Conservation (phyloP, 768 basidiomycete species). For the Auriscalpium orientale region DNA sequence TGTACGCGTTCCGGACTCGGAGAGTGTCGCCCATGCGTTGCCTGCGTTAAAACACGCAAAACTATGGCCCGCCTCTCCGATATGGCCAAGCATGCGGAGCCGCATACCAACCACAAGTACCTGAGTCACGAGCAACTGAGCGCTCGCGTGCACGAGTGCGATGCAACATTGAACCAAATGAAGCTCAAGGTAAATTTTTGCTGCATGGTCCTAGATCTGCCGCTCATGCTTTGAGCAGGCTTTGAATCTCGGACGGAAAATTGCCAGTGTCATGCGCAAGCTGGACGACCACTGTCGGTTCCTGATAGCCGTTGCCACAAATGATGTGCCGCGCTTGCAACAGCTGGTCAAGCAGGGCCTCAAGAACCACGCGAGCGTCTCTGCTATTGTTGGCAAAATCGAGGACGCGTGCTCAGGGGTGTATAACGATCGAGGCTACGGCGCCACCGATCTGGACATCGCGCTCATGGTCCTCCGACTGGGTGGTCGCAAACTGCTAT, state of each 20-base stretch:
- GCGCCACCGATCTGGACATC: not conserved
- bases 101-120: not conserved
- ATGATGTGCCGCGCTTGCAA: not conserved
- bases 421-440: not conserved
- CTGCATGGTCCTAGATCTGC: not conserved
- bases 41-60: not conserved
- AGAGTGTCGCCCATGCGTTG: not conserved
- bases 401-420: not conserved
- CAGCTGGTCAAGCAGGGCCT: not conserved
- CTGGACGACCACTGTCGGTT: not conserved
- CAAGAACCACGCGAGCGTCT: not conserved
- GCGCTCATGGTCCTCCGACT: not conserved
- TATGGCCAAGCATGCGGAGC: not conserved
- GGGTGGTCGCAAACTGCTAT: not conserved
- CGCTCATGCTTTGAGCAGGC: not conserved
- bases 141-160: not conserved
- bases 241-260: not conserved
- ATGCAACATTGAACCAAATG: not conserved
- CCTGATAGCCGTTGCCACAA: not conserved
- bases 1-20: not conserved
- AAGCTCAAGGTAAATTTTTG: not conserved
- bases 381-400: not conserved
- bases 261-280: not conserved
- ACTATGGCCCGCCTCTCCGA: not conserved
- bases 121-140: not conserved